Evolutionary conservation across 768 basidiomycete genomes (phyloP), one percentile per base, ranked within the genome.

Genomic region (Leucosporidium scottii): DNA sequence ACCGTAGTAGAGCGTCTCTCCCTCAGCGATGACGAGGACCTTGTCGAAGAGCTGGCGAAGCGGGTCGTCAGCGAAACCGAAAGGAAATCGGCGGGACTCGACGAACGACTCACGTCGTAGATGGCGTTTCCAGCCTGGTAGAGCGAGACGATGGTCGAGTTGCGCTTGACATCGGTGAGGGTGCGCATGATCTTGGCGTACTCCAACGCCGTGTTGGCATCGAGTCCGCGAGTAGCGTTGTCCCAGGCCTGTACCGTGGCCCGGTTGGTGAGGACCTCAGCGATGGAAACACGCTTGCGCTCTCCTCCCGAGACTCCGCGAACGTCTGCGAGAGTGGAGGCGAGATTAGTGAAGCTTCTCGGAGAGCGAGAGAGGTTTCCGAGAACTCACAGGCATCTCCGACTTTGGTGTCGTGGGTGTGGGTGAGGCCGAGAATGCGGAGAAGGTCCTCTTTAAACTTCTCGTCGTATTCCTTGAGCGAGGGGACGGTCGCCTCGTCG

Each of bases 121-220:
- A 76, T 44, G 39, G 39, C 39, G 15, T 44, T 44, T 44, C 39
- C 39, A 63, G 53, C 57, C 78, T 93, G 91, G 65, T 77, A 78
- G 31, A 78, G 74, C 25, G 72, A 74, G 64, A 77, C 74, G 57
- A 76, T 71, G 27, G 76, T 75, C 10, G 75, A 61, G 60, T 72
- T 70, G 8, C 85, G 84, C 15, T 86, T 81, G 27, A 90, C 78
- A 74, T 93, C 90, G 18, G 91, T 92, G 82, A 89, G 85, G 39
- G 89, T 80, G 18, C 90, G 83, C 61, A 93, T 79, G 53, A 85
- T 85, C 77, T 85, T 88, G 62, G 83, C 84, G 72, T 89, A 92
- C 75, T 93, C 91, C 55, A 92, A 81, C 3, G 91, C 91, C 13
- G 91, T 93, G 2, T 88, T 89, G 77, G 65, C 58, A 68, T 90